These are phyloP conservation scores for Lodderomyces orthopsilosis DNA, from an alignment of 1,139 yeast genomes.

Conservation along the genomic window DNA sequence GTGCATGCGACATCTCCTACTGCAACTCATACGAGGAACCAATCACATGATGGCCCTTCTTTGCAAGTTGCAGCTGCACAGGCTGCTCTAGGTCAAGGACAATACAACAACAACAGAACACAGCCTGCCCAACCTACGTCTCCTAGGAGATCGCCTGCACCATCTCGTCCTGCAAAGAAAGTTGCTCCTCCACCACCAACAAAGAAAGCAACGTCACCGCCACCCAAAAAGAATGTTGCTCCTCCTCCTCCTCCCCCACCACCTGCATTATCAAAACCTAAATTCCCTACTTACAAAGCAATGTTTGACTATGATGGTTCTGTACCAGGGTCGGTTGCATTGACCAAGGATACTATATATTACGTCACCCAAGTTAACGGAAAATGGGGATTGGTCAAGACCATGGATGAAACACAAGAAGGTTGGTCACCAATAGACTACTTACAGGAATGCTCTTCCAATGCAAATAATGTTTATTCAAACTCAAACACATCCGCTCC, in stretches of 20 bases:
- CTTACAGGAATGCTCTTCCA: conserved; percentile 61
- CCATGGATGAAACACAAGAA: conserved; percentile 69
- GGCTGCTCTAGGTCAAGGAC: conserved; percentile 15
- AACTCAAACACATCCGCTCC: conserved; percentile 31
- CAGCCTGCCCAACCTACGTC: conserved; percentile 14
- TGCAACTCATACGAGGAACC: conserved; percentile 5
- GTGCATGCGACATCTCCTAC: conserved; percentile 15
- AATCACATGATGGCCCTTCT: conserved; percentile 5
- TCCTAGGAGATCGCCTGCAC: conserved; percentile 34
- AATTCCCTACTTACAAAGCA: conserved; percentile 78
- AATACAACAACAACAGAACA: conserved; percentile 6
- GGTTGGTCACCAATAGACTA: conserved; percentile 99
- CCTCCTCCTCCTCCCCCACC: conserved; percentile 57
- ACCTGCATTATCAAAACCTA: conserved; percentile 66
- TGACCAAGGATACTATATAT: conserved; percentile 71
- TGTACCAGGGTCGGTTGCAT: conserved; percentile 76
- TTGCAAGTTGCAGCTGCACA: conserved; percentile 18
- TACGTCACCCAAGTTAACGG: conserved; percentile 75
- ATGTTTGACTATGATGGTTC: conserved; percentile 88
- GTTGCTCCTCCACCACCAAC: conserved; percentile 15
- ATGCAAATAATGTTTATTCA: conserved; percentile 22
- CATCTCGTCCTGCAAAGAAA: conserved; percentile 30
- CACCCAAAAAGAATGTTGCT: conserved; percentile 40
- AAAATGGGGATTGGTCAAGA: conserved; percentile 83
- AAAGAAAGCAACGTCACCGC: conserved; percentile 33